phyloP scores from a whole-genome alignment of 495 filamentous ascomycete species.

The Staphylotrichum longicolle region DNA sequence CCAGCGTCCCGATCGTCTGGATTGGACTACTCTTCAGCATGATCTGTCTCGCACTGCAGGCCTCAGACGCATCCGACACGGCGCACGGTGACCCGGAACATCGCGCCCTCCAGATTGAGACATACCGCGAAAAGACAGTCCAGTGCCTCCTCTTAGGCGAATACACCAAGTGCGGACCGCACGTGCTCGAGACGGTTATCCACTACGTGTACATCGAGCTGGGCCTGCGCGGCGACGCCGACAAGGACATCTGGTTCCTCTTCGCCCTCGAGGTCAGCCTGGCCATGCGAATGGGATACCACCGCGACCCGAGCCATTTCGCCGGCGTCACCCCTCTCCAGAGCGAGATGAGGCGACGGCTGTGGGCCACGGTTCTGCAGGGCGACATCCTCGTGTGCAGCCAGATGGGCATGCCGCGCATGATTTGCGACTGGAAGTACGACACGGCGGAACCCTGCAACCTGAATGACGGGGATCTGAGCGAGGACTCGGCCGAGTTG shows the following conservation, averaged over 20 bases:
- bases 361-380: conserved; percentile 36
- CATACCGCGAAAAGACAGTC: conserved; percentile 6
- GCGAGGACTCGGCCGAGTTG: conserved; percentile 32
- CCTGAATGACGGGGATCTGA: conserved; percentile 40
- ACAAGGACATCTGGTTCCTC: conserved; percentile 42
- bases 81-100: conserved; percentile 7
- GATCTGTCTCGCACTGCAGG: conserved; percentile 4
- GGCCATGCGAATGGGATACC: conserved; percentile 44
- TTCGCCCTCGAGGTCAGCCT: conserved; percentile 38
- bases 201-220: conserved; percentile 41
- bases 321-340: conserved; percentile 35
- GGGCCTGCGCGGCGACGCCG: conserved; percentile 31
- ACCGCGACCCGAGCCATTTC: conserved; percentile 42
- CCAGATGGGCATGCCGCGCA: conserved; percentile 36
- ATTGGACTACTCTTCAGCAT: conserved; percentile 8
- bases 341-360: conserved; percentile 39
- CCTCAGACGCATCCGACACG: conserved; percentile 8
- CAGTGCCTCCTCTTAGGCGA: conserved; percentile 42
- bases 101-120: neutral
- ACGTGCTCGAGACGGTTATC: conserved; percentile 44
- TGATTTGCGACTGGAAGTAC: conserved; percentile 24
- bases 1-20: neutral
- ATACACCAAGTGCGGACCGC: conserved; percentile 42
- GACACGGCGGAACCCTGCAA: conserved; percentile 43
- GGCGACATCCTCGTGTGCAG: conserved; percentile 30